Evolutionary conservation across 495 filamentous ascomycete genomes (phyloP), one percentile per base, ranked within the genome.

Genomic region (Hypoxylon fragiforme): DNA sequence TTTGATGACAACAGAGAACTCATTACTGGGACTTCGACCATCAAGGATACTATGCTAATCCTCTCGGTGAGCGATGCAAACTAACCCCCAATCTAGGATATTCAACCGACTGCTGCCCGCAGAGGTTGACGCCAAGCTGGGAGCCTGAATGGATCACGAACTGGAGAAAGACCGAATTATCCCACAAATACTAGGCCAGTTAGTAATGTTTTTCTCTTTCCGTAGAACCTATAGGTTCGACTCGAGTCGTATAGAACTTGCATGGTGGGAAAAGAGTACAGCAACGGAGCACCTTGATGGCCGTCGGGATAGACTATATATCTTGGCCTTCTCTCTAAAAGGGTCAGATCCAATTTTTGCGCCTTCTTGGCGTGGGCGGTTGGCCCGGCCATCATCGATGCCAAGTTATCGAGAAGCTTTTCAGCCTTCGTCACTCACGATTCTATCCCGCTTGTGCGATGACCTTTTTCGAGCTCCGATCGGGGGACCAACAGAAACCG

Each of bases 231-330:
- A 34, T 34, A 12, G 31, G 12, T 36, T 34, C 9, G 39, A 32
- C n/a, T 24, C 3, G 28, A 13, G 3, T 21, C 26, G 34, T n/a
- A n/a, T 7, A 16, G 12, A 18, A 16, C n/a, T 26, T 3, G 6
- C 31, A 37, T 28, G 9, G 7, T n/a, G n/a, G 19, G n/a, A 15
- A 34, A 12, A 34, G 31, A 7, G 7, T 37, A 12, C 18, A 31
- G 13, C 7, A n/a, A n/a, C n/a, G n/a, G 41, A 50, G 39, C 9
- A 57, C 54, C 54, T 40, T 57, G 54, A 50, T 57, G 54, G 54
- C 40, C 18, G 14, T 44, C 16, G 13, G 34, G 7, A 39, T 49
- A 42, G 40, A 44, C 54, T 57, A 57, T 50, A 50, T 38, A 50
- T 57, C 54, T 57, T 57, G 54, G 54, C 54, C 20, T 40, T 50